Evolutionary conservation across 2,329 filamentous ascomycete genomes (phyloP).

Genomic region (Penicillium thymicola): DNA sequence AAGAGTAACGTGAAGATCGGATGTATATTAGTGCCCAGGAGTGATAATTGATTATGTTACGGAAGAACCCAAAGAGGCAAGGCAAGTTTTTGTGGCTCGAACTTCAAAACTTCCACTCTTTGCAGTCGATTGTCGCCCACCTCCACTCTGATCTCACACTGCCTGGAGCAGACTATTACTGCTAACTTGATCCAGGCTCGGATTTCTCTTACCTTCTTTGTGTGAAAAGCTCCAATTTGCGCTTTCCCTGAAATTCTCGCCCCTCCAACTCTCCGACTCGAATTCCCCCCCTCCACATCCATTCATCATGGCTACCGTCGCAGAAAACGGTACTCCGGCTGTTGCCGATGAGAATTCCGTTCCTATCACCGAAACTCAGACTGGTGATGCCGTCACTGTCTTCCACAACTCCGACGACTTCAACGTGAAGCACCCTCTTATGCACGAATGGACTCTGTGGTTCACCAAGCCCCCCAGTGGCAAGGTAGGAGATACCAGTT

Average conservation of each 20-base stretch:
- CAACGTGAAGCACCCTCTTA: constrained; percentile 97
- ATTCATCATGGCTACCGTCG: constrained; percentile 37
- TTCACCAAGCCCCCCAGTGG: constrained; percentile 97
- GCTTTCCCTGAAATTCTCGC: constrained; percentile 26
- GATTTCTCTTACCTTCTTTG: constrained; percentile 6
- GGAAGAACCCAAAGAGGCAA: constrained; percentile 25
- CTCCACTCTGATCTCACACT: constrained; percentile 27
- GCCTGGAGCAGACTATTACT: constrained; percentile 39
- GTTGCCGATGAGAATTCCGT: constrained; percentile 55
- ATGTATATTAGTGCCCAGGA: not conserved
- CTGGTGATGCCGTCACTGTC: constrained; percentile 74
- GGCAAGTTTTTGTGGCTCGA: constrained; percentile 24
- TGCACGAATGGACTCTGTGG: constrained; percentile 98
- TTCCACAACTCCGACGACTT: constrained; percentile 99
- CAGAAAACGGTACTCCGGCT: constrained; percentile 35
- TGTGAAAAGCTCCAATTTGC: constrained; percentile 18
- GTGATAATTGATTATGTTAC: constrained; percentile 16
- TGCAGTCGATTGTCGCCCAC: constrained; percentile 19
- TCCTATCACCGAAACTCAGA: constrained; percentile 47
- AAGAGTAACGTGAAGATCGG: not conserved
- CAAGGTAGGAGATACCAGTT: constrained; percentile 61
- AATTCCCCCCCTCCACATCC: constrained; percentile 9
- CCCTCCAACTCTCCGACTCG: constrained; percentile 13
- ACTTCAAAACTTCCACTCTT: constrained; percentile 33
- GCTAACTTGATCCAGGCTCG: constrained; percentile 2